Evolutionary conservation across 202 grass and related monocot genomes (phyloP).

Genomic region (Thinopyrum obtusiflorum): DNA sequence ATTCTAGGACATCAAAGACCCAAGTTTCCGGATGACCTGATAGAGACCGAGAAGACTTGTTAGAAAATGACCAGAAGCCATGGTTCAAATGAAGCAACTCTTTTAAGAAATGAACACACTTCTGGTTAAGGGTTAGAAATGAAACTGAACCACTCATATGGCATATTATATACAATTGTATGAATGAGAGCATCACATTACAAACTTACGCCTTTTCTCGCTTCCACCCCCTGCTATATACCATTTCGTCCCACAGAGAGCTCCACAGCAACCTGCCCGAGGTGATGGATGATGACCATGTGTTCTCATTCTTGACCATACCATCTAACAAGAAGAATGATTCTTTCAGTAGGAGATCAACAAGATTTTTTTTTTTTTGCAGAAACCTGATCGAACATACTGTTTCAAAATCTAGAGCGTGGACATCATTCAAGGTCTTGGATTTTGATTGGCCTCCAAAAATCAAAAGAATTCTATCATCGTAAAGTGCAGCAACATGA

Average conservation of each 20-base stretch:
- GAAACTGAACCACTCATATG: constrained; percentile 15
- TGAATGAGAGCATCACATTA: constrained; percentile 3
- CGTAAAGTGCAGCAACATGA: constrained; percentile 81
- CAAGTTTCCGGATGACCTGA: constrained; percentile 87
- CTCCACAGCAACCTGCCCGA: constrained; percentile 86
- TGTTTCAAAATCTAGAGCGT: constrained; percentile 94
- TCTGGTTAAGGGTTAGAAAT: constrained; percentile 1
- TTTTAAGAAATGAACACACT: neutral
- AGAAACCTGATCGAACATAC: constrained; percentile 49
- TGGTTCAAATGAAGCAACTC: neutral
- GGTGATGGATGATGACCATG: constrained; percentile 90
- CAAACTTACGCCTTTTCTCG: constrained; percentile 88
- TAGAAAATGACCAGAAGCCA: neutral
- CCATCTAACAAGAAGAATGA: constrained; percentile 65
- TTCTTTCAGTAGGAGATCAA: constrained; percentile 32
- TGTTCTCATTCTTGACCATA: constrained; percentile 95
- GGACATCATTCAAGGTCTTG: constrained; percentile 87
- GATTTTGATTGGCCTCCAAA: constrained; percentile 97
- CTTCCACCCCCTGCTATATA: constrained; percentile 96
- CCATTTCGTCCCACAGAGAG: constrained; percentile 98
- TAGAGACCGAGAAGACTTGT: constrained; percentile 28
- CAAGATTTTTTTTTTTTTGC: neutral
- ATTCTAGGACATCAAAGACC: constrained; percentile 81
- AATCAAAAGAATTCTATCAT: constrained; percentile 84
- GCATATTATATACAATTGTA: constrained; percentile 15